These are phyloP conservation scores for Russula sp. DNA, from an alignment of 768 basidiomycete genomes.

Conservation along the genomic window DNA sequence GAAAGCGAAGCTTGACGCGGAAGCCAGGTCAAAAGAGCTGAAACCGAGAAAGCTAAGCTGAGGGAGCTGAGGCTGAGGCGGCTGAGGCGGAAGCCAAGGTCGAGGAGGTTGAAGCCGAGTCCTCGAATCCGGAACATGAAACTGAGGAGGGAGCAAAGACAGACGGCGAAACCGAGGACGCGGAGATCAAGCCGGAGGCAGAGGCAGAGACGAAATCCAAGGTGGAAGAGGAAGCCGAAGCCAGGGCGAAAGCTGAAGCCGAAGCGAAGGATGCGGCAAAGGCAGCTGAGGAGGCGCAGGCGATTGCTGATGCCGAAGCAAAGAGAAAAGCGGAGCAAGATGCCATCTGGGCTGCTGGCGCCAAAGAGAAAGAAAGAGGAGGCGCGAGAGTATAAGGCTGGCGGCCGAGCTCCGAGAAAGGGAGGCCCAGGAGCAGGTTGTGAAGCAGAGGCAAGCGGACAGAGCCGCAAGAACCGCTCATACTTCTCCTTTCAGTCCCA, in stretches of 20 bases:
- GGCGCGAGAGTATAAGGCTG: not conserved
- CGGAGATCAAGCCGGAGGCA: not conserved
- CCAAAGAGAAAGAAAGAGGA: constrained; percentile 2
- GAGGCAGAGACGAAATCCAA: not conserved
- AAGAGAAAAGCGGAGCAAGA: not conserved
- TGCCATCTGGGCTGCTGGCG: not conserved
- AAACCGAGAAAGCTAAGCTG: not conserved
- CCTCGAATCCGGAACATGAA: not conserved
- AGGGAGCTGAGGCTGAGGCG: too few relatives aligned
- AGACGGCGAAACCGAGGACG: not conserved
- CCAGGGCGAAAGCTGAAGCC: not conserved
- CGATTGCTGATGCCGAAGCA: not conserved
- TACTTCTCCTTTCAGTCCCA: not conserved
- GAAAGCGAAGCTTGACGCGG: not conserved
- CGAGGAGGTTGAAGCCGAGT: not conserved
- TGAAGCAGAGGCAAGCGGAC: constrained; percentile 7
- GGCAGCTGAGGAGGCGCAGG: not conserved
- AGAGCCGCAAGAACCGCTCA: constrained; percentile 5
- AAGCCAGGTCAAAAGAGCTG: not conserved
- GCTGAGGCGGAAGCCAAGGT: not conserved
- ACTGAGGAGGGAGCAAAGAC: not conserved
- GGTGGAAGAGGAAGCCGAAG: not conserved
- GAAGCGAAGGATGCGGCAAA: not conserved
- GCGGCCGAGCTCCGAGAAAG: not conserved
- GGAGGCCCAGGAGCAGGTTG: not conserved